Evolutionary conservation across 2,329 filamentous ascomycete genomes (phyloP), one percentile per base, ranked within the genome.

Genomic region (Hypoxylon sp.): DNA sequence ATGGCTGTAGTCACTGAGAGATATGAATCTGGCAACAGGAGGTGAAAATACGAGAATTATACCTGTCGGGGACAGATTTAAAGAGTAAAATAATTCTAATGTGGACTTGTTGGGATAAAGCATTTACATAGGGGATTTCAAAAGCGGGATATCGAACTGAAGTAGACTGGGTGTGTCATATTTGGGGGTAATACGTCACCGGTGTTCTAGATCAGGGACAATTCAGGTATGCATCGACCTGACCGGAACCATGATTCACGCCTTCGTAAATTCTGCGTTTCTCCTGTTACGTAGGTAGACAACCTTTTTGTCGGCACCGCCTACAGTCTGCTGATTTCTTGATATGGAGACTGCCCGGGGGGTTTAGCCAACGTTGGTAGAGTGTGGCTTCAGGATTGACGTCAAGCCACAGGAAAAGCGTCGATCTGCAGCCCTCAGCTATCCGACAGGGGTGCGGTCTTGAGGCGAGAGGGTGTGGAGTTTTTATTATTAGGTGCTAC

Each of bases 101-200:
- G 12, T 27, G 12, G 14, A 29, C 48, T 51, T 23, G 32, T 19
- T 48, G 43, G 57, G 30, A n/a, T 19, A n/a, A 8, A 50, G 53
- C 65, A 67, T 71, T 64, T 70, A 72, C 67, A 70, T 70, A 68
- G 16, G 54, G 23, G 48, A 7, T 46, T 21, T 46, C 41, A 12
- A 45, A 34, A 39, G n/a, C 50, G 16, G n/a, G 47, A 58, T 14
- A 50, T 41, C 9, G 48, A 54, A 23, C 39, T 41, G 47, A 58
- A 16, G 58, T 9, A 41, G 12, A 21, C 32, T 58, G 6, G 39
- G 9, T 52, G 48, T 63, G 65, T 69, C 56, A 65, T 65, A 41
- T 32, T 47, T 53, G 46, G 61, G 51, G 34, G 50, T 34, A 39
- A 48, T 51, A 71, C 67, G 67, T 71, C 67, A 70, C 58, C 23